Evolutionary conservation across 495 filamentous ascomycete species (phyloP).

Genomic region (Penicillium bialowiezense): DNA sequence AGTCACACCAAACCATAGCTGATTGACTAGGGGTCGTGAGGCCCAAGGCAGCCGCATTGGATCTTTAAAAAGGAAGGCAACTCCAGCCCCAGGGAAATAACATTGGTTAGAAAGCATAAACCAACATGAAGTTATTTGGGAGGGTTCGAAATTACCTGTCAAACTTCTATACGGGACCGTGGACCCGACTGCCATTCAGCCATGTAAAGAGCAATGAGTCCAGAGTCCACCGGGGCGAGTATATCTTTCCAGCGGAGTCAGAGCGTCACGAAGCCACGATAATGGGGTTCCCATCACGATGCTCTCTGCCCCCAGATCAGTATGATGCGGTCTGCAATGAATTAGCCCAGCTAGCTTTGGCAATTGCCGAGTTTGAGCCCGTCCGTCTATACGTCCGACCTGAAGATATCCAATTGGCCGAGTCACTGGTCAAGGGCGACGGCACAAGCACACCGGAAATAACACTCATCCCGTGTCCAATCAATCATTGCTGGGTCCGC

Average conservation of each 20-base stretch:
- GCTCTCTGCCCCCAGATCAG: slow-evolving; percentile 11
- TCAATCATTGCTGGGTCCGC: slow-evolving; percentile 30
- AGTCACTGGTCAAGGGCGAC: slow-evolving; percentile 10
- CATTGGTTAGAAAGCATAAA: neutral
- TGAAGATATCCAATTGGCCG: slow-evolving; percentile 16
- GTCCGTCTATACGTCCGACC: slow-evolving; percentile 24
- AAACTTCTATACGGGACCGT: neutral
- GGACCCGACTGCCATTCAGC: neutral
- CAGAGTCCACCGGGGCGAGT: slow-evolving; percentile 8
- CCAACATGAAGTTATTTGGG: slow-evolving; percentile 5
- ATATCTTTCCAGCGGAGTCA: slow-evolving; percentile 19
- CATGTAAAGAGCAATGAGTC: neutral
- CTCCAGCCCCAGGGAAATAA: neutral
- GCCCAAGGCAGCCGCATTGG: slow-evolving; percentile 2
- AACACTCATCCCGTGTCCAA: slow-evolving; percentile 17
- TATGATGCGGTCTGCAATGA: slow-evolving; percentile 20
- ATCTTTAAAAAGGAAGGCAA: neutral
- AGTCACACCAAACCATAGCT: slow-evolving; percentile 1
- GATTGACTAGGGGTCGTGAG: neutral
- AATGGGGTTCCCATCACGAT: slow-evolving; percentile 20
- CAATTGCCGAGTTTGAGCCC: slow-evolving; percentile 23
- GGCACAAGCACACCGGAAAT: slow-evolving; percentile 8
- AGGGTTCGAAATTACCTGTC: neutral
- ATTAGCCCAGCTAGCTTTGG: slow-evolving; percentile 15
- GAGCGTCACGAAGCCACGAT: slow-evolving; percentile 21